Base-by-base conservation (phyloP, 1,284 basidiomycete genomes). In the Chalciporus sp. region DNA sequence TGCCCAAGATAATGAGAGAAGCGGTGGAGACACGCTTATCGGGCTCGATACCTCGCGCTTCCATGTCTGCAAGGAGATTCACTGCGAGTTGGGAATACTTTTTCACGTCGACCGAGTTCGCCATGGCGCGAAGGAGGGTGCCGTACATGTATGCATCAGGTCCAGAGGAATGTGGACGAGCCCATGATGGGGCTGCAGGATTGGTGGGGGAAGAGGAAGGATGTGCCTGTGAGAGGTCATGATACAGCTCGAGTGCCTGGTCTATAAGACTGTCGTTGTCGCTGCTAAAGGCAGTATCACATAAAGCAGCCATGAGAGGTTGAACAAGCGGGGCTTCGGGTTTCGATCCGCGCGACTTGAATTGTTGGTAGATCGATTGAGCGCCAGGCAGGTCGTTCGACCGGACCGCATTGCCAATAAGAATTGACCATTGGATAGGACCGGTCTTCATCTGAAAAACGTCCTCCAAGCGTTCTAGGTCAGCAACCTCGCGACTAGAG, bases 41-140 rank as follows among this genome's bases (percentile, higher is more conserved):
- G 31, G 67, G 62, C 1, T 73, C 58, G 12, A 81, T 58, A 8
- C 67, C 64, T 27, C 76, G 72, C 7, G 61, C 48, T 49, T 77
- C 67, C 76, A 84, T 81, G 53, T 90, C 85, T 31, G 81, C 74
- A 20, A 91, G 65, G 28, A 92, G 72, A 3, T 75, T 69, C 39
- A 81, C 63, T 0, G 82, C 80, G 3, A 76, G 63, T 4, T 76
- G 71, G 52, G 77, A 73, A 59, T 82, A 82, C 55, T 79, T 81
- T 56, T 68, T 57, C 17, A 69, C 61, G 43, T 80, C 74, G 16
- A 64, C 58, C 1, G 81, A 77, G 10, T 74, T 70, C 16, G 79
- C 71, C 42, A 87, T 67, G 7, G 79, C 80, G 27, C 81, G 81
- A 14, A 89, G 70, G 20, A 90, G 72, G 10, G 72, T 77, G 35